Percentiles rank a stretch among this genome's conserved stretches.
These are phyloP conservation scores for Lentinula lateritia DNA, from an alignment of 768 basidiomycete species.

Conservation along the genomic window DNA sequence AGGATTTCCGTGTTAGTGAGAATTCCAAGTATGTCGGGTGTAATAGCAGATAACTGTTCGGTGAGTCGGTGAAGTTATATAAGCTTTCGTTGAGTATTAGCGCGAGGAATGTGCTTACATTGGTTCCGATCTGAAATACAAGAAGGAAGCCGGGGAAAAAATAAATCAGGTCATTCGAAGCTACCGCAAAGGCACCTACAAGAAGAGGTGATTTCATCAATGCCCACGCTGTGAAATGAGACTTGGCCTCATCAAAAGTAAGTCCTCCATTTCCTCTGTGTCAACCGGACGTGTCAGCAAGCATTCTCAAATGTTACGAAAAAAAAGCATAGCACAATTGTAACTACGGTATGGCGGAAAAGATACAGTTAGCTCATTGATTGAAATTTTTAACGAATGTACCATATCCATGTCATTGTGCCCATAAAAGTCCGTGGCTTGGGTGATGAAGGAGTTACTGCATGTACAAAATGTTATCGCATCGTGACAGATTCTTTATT, in stretches of 20 bases:
- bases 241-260: slow-evolving; percentile 57
- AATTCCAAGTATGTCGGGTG: slow-evolving; percentile 45
- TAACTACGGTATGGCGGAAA: slow-evolving; percentile 26
- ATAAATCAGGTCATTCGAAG: background rate
- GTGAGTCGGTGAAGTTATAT: no score
- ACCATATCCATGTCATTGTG: slow-evolving; percentile 70
- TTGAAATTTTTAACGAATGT: slow-evolving; percentile 5
- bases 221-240: slow-evolving; percentile 72
- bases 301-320: background rate
- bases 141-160: background rate
- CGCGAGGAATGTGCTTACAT: slow-evolving; percentile 23
- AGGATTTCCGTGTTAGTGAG: slow-evolving; percentile 60
- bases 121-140: slow-evolving; percentile 40
- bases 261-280: slow-evolving; percentile 59
- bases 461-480: no score
- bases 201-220: slow-evolving; percentile 58
- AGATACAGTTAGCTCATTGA: background rate
- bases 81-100: no score
- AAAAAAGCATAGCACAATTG: slow-evolving; percentile 37
- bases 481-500: background rate
- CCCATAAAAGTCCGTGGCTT: slow-evolving; percentile 59
- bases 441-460: slow-evolving; percentile 64
- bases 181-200: slow-evolving; percentile 14
- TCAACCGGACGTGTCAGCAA: background rate
- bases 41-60: slow-evolving; percentile 43